Conservation (phyloP, 108 stramenopile species). For the Cyclostephanos tholiformis region DNA sequence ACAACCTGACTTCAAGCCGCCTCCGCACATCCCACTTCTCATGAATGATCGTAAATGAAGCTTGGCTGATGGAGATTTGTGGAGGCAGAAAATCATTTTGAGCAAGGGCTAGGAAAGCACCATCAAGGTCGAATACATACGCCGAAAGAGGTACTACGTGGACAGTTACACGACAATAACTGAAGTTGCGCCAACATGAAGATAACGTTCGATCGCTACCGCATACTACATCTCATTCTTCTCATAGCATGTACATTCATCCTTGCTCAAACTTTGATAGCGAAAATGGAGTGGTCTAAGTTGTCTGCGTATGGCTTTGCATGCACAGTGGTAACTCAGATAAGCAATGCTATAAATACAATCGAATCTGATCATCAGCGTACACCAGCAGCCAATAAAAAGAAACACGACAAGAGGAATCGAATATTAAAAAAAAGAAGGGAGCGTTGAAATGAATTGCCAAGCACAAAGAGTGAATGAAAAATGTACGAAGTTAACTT, state of each 20-base stretch:
- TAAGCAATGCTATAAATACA: slow-evolving; percentile 29
- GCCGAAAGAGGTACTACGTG: not conserved
- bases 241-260: slow-evolving; percentile 17
- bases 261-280: slow-evolving; percentile 23
- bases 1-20: no score
- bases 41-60: no score
- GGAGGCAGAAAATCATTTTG: no score
- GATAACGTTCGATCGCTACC: slow-evolving; percentile 24
- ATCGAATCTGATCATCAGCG: not conserved
- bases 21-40: no score
- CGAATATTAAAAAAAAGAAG: slow-evolving; percentile 22
- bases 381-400: not conserved
- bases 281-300: slow-evolving; percentile 33
- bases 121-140: not conserved
- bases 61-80: no score
- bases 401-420: slow-evolving; percentile 9
- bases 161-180: not conserved
- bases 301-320: slow-evolving; percentile 44
- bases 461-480: not conserved
- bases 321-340: slow-evolving; percentile 25
- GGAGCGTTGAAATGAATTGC: slow-evolving; percentile 1
- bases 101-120: no score
- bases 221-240: slow-evolving; percentile 37
- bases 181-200: slow-evolving; percentile 8
- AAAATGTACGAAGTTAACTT: not conserved